Percentiles rank a stretch among this genome's conserved stretches.
Evolutionary conservation across 129 eudicot species (phyloP).

Genomic region (Ambrosia trifida): DNA sequence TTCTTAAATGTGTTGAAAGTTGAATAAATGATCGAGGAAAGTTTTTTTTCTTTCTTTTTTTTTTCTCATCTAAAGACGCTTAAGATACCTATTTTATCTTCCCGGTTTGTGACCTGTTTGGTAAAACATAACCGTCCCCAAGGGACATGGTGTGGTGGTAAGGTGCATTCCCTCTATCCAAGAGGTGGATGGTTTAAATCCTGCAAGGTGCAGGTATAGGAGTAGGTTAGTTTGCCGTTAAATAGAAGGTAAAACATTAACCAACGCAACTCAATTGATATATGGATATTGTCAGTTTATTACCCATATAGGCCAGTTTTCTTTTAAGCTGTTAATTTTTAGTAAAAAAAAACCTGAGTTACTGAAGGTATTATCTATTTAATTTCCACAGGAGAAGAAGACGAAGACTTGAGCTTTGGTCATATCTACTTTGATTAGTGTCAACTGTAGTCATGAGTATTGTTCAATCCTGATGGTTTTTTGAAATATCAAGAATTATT

Average conservation of each 20-base stretch:
- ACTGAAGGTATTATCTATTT: neutral
- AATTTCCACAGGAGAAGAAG: slow-evolving; percentile 20
- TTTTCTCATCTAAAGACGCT: neutral
- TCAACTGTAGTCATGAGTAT: slow-evolving; percentile 19
- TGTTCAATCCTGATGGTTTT: slow-evolving; percentile 24
- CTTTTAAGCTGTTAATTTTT: neutral
- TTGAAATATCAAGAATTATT: slow-evolving; percentile 23
- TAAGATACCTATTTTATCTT: neutral
- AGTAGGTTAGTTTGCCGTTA: too few species aligned
- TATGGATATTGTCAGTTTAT: slow-evolving; percentile 5
- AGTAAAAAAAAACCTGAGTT: neutral
- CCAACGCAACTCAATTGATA: neutral
- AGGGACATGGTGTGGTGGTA: too few species aligned
- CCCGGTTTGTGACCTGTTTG: neutral
- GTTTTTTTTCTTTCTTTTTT: neutral
- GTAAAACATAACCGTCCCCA: neutral
- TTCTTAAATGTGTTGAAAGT: neutral
- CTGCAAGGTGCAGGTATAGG: too few species aligned
- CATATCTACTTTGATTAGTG: neutral
- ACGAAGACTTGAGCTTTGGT: slow-evolving; percentile 15
- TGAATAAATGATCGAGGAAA: neutral
- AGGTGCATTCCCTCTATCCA: too few species aligned
- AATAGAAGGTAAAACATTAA: neutral
- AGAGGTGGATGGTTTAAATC: too few species aligned
- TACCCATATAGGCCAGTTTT: neutral